Evolutionary conservation across 352 stramenopile species (phyloP), one percentile per base, ranked within the genome.

Genomic region (Pythium rishiriense): DNA sequence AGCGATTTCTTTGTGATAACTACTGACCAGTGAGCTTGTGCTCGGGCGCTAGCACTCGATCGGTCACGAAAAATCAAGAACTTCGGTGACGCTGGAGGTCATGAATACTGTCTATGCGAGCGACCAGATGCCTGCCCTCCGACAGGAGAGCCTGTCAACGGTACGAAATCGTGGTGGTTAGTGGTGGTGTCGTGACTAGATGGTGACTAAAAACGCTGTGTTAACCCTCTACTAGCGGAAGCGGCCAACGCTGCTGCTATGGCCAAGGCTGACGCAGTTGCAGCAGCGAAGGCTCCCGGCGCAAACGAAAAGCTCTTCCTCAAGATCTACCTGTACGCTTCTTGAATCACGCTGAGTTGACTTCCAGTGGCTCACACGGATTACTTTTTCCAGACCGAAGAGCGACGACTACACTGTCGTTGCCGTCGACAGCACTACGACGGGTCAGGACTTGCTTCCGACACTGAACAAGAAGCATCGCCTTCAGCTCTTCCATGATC

Each of bases 381-480:
- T 7, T 28, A 10, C 4, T 33, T 14, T 51, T 2, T 28, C 6
- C 45, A 96, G 87, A 81, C 87, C 87, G 0, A 96, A 93, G 74
- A 92, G 83, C 53, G 85, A 96, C 43, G 86, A 96, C 72, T 94
- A 96, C 76, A 93, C 87, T 6, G 87, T 96, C 41, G 86, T 94
- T 22, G 82, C 87, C 3, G 88, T 96, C 64, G 86, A 94, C 46
- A 73, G 74, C 66, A 91, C 64, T 3, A 96, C 83, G 9, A 83
- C 87, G 1, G 85, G 87, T 21, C 85, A 93, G 64, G 85, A 96
- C 47, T 62, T 96, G 29, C 48, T 96, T 49, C 87, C 87, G 19
- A 91, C 85, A n/a, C 72, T 96, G 2, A 93, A 91, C 68, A 96
- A 93, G 48, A 94, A 94, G 63, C 87, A 96, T 55, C 76, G 85